A percentile compares a stretch with the other conserved stretches of the same genome.
These are phyloP conservation scores for Stenocarpella maydis DNA, from an alignment of 2,329 filamentous ascomycete species.

Conservation along the genomic window DNA sequence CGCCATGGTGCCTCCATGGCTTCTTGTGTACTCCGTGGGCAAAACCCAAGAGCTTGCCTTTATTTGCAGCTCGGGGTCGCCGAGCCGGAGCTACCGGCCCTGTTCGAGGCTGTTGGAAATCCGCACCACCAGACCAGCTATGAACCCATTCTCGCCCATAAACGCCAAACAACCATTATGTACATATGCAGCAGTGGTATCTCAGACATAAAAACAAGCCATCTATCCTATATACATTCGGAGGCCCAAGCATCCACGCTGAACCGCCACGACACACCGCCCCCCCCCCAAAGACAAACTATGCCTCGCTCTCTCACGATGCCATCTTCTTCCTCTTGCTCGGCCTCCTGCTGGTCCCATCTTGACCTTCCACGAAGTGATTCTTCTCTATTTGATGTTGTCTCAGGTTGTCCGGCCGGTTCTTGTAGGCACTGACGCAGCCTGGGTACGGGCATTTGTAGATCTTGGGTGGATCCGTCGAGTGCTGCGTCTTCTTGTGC, in stretches of 20 bases:
- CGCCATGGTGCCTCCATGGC: neutral
- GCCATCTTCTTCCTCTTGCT: conserved; percentile 57
- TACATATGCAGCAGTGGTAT: conserved; percentile 26
- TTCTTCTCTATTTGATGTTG: conserved; percentile 65
- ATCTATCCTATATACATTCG: conserved; percentile 1
- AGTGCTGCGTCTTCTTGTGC: conserved; percentile 64
- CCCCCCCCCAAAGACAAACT: too few species aligned
- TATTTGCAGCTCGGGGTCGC: neutral
- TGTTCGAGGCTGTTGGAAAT: neutral
- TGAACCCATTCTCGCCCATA: neutral
- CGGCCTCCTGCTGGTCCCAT: conserved; percentile 47
- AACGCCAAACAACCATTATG: neutral
- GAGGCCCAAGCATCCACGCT: neutral
- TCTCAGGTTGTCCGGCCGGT: conserved; percentile 62
- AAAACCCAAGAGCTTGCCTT: neutral
- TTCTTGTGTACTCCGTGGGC: neutral
- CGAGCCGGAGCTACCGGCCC: too few species aligned
- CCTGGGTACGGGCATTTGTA: conserved; percentile 62
- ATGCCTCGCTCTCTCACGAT: neutral
- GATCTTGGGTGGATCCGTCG: conserved; percentile 56
- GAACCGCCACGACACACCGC: neutral
- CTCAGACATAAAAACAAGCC: conserved; percentile 7
- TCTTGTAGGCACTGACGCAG: conserved; percentile 64
- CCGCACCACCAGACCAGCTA: neutral
- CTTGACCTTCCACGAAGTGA: conserved; percentile 58